Conservation (phyloP, 2,329 filamentous ascomycete species). For the Chrysoporthe deuterocubensis region DNA sequence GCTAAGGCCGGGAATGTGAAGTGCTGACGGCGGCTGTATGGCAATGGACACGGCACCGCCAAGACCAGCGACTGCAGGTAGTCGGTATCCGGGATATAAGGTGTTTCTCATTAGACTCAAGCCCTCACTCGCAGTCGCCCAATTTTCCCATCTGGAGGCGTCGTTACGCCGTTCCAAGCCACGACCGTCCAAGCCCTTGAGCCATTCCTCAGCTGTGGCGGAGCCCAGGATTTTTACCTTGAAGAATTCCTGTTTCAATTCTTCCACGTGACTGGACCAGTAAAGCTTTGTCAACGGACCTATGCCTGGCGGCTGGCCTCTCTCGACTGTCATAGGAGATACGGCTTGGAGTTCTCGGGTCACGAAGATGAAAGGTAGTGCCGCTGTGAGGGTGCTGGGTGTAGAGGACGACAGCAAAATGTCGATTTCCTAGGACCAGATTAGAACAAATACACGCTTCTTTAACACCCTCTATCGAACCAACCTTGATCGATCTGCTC, state of each 20-base stretch:
- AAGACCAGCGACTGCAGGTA: background rate
- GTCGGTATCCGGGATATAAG: conserved; percentile 32
- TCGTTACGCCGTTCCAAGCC: conserved; percentile 65
- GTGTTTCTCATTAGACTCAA: conserved; percentile 43
- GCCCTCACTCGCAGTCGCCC: conserved; percentile 56
- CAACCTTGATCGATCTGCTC: conserved; percentile 66
- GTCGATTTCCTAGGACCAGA: conserved; percentile 65
- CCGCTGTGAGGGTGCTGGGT: conserved; percentile 65
- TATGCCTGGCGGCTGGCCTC: conserved; percentile 49
- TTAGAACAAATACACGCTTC: conserved; percentile 30
- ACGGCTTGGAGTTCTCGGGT: conserved; percentile 66
- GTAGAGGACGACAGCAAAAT: conserved; percentile 65
- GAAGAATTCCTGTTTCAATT: conserved; percentile 65
- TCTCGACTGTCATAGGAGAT: conserved; percentile 58
- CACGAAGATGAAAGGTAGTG: conserved; percentile 71
- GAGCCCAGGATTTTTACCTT: conserved; percentile 68
- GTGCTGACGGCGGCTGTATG: background rate
- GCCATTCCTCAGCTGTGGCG: conserved; percentile 75
- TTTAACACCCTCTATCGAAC: conserved; percentile 8
- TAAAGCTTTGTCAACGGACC: conserved; percentile 68
- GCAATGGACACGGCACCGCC: background rate
- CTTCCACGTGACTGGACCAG: conserved; percentile 64
- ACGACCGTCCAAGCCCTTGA: conserved; percentile 70
- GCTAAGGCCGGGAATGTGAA: conserved; percentile 24
- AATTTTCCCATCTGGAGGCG: conserved; percentile 75